phyloP scores from a whole-genome alignment of 176 grass and related monocot genomes.

The Pharus latifolius region DNA sequence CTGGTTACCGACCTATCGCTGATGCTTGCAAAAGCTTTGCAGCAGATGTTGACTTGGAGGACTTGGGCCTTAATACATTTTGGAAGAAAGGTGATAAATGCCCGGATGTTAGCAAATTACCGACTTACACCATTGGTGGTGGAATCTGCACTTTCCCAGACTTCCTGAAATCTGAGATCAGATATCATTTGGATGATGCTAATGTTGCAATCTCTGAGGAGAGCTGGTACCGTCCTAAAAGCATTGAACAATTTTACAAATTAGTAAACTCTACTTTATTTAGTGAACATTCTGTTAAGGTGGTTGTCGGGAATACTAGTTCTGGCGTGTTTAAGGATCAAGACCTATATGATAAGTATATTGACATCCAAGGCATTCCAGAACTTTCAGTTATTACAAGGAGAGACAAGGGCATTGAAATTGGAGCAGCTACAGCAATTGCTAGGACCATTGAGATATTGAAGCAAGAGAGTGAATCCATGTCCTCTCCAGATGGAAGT shows the following conservation, averaged over 20 bases:
- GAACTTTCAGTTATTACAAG: constrained; percentile 16
- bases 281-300: not conserved
- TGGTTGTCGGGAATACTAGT: constrained; percentile 30
- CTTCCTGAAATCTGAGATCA: constrained; percentile 18
- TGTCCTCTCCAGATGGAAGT: not conserved
- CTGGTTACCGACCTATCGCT: constrained; percentile 18
- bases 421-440: constrained; percentile 37
- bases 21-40: constrained; percentile 37
- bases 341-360: constrained; percentile 25
- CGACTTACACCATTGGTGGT: not conserved
- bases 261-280: constrained; percentile 1
- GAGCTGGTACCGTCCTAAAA: constrained; percentile 15
- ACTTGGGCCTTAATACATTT: constrained; percentile 26
- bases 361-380: constrained; percentile 26
- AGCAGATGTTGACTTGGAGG: constrained; percentile 21
- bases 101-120: not conserved
- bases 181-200: not conserved
- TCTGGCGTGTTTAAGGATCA: constrained; percentile 34
- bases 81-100: constrained; percentile 12
- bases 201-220: too few species aligned
- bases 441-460: constrained; percentile 26
- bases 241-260: constrained; percentile 20
- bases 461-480: too few species aligned
- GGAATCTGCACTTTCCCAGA: constrained; percentile 26
- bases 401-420: not conserved